These are phyloP conservation scores for Yamadazyma diddensiae DNA, from an alignment of 1,139 yeast species.

Conservation along the genomic window DNA sequence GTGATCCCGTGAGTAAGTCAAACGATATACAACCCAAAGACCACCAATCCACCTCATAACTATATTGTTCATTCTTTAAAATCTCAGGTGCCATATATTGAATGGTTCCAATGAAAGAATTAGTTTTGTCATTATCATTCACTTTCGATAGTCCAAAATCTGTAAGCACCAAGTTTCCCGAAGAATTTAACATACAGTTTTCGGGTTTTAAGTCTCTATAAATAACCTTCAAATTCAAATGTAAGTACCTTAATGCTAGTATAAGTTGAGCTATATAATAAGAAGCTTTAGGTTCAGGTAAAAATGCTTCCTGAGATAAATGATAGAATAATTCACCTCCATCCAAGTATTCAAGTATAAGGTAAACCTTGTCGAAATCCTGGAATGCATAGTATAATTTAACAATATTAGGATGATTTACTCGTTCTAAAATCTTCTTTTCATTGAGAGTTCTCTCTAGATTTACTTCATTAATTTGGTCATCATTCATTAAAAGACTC, in stretches of 20 bases:
- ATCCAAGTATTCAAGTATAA: constrained; percentile 81
- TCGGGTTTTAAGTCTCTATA: constrained; percentile 94
- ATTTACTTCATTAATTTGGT: constrained; percentile 35
- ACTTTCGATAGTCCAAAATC: constrained; percentile 92
- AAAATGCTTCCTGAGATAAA: constrained; percentile 47
- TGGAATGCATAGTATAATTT: constrained; percentile 87
- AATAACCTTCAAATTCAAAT: constrained; percentile 70
- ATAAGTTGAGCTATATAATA: constrained; percentile 86
- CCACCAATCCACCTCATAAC: constrained; percentile 94
- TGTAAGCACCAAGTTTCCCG: constrained; percentile 81
- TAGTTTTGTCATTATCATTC: constrained; percentile 50
- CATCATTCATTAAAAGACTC: constrained; percentile 36
- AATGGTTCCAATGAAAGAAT: constrained; percentile 87
- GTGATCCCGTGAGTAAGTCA: constrained; percentile 86
- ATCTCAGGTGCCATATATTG: constrained; percentile 98
- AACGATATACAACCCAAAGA: constrained; percentile 87
- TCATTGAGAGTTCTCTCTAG: constrained; percentile 42
- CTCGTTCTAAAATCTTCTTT: constrained; percentile 40
- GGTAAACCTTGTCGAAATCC: constrained; percentile 74
- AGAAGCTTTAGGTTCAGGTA: constrained; percentile 74
- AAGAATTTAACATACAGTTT: constrained; percentile 76
- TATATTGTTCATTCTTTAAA: constrained; percentile 79
- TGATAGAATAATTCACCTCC: constrained; percentile 94
- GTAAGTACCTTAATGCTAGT: constrained; percentile 77
- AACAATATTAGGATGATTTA: constrained; percentile 82